These are phyloP conservation scores for Filosporella fistucella DNA, from an alignment of 495 filamentous ascomycete genomes.

Conservation along the genomic window DNA sequence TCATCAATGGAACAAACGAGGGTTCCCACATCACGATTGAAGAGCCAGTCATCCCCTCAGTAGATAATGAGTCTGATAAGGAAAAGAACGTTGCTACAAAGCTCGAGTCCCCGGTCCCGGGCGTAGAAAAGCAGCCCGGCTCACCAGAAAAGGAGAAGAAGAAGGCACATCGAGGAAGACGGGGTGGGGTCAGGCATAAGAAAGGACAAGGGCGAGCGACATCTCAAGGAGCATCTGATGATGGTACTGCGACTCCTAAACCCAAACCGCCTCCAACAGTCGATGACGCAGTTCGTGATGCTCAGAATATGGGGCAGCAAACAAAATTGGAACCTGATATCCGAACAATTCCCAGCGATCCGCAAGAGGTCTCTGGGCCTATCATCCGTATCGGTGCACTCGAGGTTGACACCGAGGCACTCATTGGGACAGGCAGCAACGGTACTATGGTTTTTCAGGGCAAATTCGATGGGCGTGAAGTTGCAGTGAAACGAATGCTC, in stretches of 20 bases:
- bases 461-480: constrained; percentile 84
- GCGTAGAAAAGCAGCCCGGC: constrained; percentile 29
- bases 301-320: constrained; percentile 39
- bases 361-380: constrained; percentile 49
- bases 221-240: constrained; percentile 30
- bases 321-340: constrained; percentile 54
- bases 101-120: neutral
- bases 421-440: constrained; percentile 77
- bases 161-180: constrained; percentile 61
- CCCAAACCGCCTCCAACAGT: constrained; percentile 28
- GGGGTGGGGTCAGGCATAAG: constrained; percentile 73
- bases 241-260: constrained; percentile 24
- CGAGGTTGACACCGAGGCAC: constrained; percentile 65
- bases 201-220: constrained; percentile 45
- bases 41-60: neutral
- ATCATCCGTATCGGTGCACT: constrained; percentile 69
- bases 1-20: neutral
- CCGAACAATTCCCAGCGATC: constrained; percentile 37
- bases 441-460: constrained; percentile 83
- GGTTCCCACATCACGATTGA: neutral
- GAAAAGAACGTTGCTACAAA: too few relatives aligned
- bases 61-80: neutral
- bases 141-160: constrained; percentile 53
- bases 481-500: constrained; percentile 96
- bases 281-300: constrained; percentile 39